Evolutionary conservation across 352 stramenopile species (phyloP), one percentile per base, ranked within the genome.

Genomic region (Phytophthora pseudosyringae): DNA sequence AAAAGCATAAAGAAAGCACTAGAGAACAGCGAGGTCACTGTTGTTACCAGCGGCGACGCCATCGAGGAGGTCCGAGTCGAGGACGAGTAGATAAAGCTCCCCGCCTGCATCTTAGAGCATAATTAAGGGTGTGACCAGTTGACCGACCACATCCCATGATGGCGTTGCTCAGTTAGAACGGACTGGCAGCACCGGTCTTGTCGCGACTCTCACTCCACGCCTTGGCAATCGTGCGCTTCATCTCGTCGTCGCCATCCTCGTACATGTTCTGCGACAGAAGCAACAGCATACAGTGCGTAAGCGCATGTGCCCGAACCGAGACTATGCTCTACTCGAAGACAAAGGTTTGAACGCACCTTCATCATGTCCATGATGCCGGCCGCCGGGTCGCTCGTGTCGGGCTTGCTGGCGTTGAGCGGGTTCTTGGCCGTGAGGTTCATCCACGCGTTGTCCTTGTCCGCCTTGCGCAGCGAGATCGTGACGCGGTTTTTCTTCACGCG

Each of bases 351-450:
- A 69, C 66, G 38, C 49, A 91, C 83, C 81, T 94, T 92, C 88
- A 96, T 96, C 86, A 96, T 94, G 59, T 95, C 88, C 89, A 96
- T 95, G 76, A 96, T 94, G 31, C 89, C 87, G 4, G 89, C 82
- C 5, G 79, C 32, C 1, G 89, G 89, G 65, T 96, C 89, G 31
- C 59, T 81, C n/a, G 73, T 59, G 46, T 75, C 76, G 18, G 77
- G 57, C 36, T 88, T 86, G 59, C 48, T 64, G 18, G 53, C 39
- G 45, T 90, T 91, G 29, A 57, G 71, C 6, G 87, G 75, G 48
- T 93, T 94, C 73, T 96, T 96, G 39, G 88, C 80, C 31, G 85
- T 94, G 36, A 96, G 58, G 43, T 86, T 90, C 71, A 90, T 89
- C 88, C 88, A 95, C 64, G 79, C 75, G 38, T 80, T 75, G 69